A percentile compares a stretch with the other conserved stretches of the same genome.
These are phyloP conservation scores for Trifolium pratense DNA, from an alignment of 306 rosid species.

Conservation along the genomic window DNA sequence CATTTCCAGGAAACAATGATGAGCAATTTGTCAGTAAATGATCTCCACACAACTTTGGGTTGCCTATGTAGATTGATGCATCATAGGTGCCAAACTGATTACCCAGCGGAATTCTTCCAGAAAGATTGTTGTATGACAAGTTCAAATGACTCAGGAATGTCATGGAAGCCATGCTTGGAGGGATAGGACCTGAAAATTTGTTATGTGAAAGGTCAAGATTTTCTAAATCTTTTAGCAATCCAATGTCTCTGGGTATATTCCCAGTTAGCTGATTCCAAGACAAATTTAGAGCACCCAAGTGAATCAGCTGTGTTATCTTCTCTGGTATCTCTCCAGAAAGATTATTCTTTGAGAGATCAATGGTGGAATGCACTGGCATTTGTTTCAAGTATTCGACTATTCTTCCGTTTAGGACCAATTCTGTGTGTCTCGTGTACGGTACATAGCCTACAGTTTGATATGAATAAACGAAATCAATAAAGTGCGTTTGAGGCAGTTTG, in stretches of 20 bases:
- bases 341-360: conserved; percentile 29
- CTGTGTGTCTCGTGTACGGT: conserved; percentile 12
- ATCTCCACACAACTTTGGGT: conserved; percentile 16
- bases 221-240: conserved; percentile 21
- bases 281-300: conserved; percentile 29
- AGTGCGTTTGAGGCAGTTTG: conserved; percentile 10
- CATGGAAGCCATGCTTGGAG: conserved; percentile 31
- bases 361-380: not conserved
- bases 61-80: conserved; percentile 31
- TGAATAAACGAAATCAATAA: not conserved
- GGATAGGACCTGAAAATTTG: conserved; percentile 33
- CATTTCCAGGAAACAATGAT: not conserved
- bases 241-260: conserved; percentile 24
- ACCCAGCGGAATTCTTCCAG: conserved; percentile 24
- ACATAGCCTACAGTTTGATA: fast-evolving
- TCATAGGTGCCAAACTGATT: conserved; percentile 29
- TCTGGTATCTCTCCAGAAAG: conserved; percentile 35
- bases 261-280: conserved; percentile 30
- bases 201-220: conserved; percentile 40
- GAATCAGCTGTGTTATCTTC: conserved; percentile 8
- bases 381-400: not conserved
- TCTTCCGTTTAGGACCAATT: conserved; percentile 26
- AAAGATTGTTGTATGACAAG: conserved; percentile 36
- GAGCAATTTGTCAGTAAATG: not conserved
- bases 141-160: conserved; percentile 32